Percentiles rank a stretch among this genome's conserved stretches.
Conservation (phyloP, 441 rosid species). For the Arabidopsis hybrid region DNA sequence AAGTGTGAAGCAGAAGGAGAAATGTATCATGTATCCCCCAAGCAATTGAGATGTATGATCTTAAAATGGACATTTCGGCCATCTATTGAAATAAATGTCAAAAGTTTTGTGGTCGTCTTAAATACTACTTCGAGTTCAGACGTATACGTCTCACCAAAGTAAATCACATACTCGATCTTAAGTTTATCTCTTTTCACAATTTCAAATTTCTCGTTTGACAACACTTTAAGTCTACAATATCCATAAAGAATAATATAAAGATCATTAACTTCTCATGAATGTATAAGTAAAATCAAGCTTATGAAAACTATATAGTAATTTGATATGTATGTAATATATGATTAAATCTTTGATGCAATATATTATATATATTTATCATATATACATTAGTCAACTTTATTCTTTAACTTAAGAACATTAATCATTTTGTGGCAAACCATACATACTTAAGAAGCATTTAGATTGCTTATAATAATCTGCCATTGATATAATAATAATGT, state of each 20-base stretch:
- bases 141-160: constrained; percentile 24
- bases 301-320: neutral
- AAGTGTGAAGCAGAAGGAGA: constrained; percentile 28
- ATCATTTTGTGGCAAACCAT: neutral
- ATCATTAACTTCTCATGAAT: constrained; percentile 18
- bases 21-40: constrained; percentile 19
- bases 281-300: constrained; percentile 15
- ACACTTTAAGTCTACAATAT: constrained; percentile 20
- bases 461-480: neutral
- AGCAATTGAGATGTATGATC: constrained; percentile 39
- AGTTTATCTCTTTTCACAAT: constrained; percentile 15
- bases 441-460: neutral
- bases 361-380: neutral
- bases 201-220: constrained; percentile 10
- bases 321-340: neutral
- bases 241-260: neutral
- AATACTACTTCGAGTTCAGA: constrained; percentile 30
- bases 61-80: constrained; percentile 36
- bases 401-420: neutral
- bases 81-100: constrained; percentile 20
- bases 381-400: constrained; percentile 10
- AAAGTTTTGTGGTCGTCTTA: constrained; percentile 25
- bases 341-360: constrained; percentile 11
- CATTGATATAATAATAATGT: too few relatives aligned
- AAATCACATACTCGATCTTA: constrained; percentile 19